A percentile compares a stretch with the other conserved stretches of the same genome.
Evolutionary conservation across 495 filamentous ascomycete species (phyloP).

Genomic region (Saxophila tyrrhenica): DNA sequence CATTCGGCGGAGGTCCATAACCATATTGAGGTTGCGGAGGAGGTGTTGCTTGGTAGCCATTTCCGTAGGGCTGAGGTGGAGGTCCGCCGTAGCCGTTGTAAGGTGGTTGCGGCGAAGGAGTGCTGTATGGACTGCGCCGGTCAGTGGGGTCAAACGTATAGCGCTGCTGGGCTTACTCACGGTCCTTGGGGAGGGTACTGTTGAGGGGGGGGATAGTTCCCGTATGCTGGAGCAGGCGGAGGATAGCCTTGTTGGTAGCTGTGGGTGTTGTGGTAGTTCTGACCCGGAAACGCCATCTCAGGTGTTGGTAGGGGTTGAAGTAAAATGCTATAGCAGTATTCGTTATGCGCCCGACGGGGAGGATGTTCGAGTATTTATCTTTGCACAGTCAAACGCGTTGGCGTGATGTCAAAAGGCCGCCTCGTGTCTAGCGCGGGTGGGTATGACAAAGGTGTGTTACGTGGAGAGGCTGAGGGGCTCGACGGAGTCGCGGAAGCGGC

Average conservation of each 20-base stretch:
- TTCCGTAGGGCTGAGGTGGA: conserved; percentile 12
- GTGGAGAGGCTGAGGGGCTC: not conserved
- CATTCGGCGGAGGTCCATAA: conserved; percentile 10
- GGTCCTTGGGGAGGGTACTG: conserved; percentile 19
- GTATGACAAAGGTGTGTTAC: not conserved
- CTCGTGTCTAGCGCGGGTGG: not conserved
- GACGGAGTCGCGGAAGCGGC: not conserved
- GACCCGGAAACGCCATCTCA: conserved; percentile 31
- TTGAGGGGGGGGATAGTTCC: conserved; percentile 17
- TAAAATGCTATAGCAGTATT: no score
- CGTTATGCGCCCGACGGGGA: not conserved
- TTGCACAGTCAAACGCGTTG: not conserved
- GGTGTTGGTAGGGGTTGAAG: not conserved
- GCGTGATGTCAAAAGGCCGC: not conserved
- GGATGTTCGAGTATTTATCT: not conserved
- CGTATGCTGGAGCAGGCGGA: conserved; percentile 22
- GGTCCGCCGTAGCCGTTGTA: conserved; percentile 25
- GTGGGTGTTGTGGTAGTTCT: conserved; percentile 22
- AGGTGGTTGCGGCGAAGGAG: conserved; percentile 27
- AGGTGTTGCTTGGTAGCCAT: conserved; percentile 12
- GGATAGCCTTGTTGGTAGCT: conserved; percentile 16
- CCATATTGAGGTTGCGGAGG: conserved; percentile 27
- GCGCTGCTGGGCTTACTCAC: conserved; percentile 3
- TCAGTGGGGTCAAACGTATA: not conserved
- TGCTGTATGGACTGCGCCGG: conserved; percentile 21